Percentiles rank a stretch among this genome's conserved stretches.
Conservation (phyloP, 768 basidiomycete species). For the Chalciporus chontae region DNA sequence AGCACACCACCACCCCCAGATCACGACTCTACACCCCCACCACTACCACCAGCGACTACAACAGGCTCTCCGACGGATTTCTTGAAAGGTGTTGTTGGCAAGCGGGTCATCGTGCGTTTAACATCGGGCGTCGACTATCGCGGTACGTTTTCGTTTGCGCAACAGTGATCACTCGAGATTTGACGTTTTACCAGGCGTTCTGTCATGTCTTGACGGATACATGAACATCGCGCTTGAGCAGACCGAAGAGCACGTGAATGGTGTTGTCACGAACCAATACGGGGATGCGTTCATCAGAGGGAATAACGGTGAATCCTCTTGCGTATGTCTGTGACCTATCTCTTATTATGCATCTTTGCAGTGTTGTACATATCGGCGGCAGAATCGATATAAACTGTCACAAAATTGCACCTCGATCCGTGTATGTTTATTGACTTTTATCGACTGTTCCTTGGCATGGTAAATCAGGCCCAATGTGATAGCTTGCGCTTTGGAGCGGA, state of each 20-base stretch:
- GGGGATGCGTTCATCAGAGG: constrained; percentile 96
- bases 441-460: too few relatives aligned
- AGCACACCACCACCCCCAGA: constrained; percentile 37
- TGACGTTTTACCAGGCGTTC: constrained; percentile 54
- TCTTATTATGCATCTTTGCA: constrained; percentile 22
- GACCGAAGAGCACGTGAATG: constrained; percentile 93
- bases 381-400: constrained; percentile 44
- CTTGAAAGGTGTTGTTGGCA: constrained; percentile 94
- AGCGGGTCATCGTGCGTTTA: constrained; percentile 86
- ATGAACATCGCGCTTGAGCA: constrained; percentile 99
- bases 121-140: constrained; percentile 92
- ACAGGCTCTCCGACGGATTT: constrained; percentile 91
- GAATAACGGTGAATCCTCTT: constrained; percentile 68
- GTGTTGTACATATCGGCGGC: constrained; percentile 80
- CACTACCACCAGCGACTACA: constrained; percentile 42
- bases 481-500: too few relatives aligned
- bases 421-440: neutral
- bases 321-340: constrained; percentile 1
- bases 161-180: neutral
- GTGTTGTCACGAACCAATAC: constrained; percentile 81
- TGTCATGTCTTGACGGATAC: constrained; percentile 96
- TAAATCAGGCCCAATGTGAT: too few relatives aligned
- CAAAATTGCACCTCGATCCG: neutral
- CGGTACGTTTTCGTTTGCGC: constrained; percentile 45
- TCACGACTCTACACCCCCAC: constrained; percentile 42